These are phyloP conservation scores for Hypoxylon sp. DNA, from an alignment of 2,329 filamentous ascomycete genomes.

Conservation along the genomic window DNA sequence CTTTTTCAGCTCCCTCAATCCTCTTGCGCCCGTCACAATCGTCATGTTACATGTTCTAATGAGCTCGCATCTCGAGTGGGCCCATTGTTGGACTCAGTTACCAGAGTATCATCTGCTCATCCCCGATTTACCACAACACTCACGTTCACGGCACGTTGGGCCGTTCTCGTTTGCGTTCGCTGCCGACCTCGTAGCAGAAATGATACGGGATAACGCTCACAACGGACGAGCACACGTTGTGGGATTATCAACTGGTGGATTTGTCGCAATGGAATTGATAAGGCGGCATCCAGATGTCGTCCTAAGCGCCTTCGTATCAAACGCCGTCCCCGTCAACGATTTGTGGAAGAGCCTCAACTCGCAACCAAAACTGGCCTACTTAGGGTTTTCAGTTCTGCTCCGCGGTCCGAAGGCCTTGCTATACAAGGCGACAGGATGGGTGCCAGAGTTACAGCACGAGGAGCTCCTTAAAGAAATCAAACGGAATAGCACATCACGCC, in stretches of 20 bases:
- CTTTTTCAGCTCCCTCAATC: slow-evolving; percentile 51
- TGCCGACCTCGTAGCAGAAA: slow-evolving; percentile 54
- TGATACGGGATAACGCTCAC: slow-evolving; percentile 57
- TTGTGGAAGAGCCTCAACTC: slow-evolving; percentile 48
- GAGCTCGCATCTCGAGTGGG: slow-evolving; percentile 56
- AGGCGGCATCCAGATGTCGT: slow-evolving; percentile 56
- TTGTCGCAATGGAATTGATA: slow-evolving; percentile 54
- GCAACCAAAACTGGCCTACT: slow-evolving; percentile 51
- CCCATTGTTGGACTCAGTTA: slow-evolving; percentile 55
- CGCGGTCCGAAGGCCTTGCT: slow-evolving; percentile 51
- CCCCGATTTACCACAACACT: slow-evolving; percentile 59
- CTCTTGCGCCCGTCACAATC: slow-evolving; percentile 47
- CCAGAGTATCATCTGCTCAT: slow-evolving; percentile 58
- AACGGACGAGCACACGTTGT: slow-evolving; percentile 58
- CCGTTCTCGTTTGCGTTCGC: slow-evolving; percentile 54
- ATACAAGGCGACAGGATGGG: slow-evolving; percentile 50
- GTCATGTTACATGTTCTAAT: slow-evolving; percentile 48
- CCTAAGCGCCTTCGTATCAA: slow-evolving; percentile 55
- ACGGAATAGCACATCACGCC: slow-evolving; percentile 52
- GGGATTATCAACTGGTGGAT: slow-evolving; percentile 60
- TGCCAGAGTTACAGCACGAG: slow-evolving; percentile 50
- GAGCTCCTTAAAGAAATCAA: slow-evolving; percentile 55
- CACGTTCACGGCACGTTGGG: slow-evolving; percentile 53
- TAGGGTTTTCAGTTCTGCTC: slow-evolving; percentile 49
- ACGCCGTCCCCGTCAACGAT: slow-evolving; percentile 53